phyloP scores from a whole-genome alignment of 2,329 filamentous ascomycete genomes.

The Colletotrichum agaves region DNA sequence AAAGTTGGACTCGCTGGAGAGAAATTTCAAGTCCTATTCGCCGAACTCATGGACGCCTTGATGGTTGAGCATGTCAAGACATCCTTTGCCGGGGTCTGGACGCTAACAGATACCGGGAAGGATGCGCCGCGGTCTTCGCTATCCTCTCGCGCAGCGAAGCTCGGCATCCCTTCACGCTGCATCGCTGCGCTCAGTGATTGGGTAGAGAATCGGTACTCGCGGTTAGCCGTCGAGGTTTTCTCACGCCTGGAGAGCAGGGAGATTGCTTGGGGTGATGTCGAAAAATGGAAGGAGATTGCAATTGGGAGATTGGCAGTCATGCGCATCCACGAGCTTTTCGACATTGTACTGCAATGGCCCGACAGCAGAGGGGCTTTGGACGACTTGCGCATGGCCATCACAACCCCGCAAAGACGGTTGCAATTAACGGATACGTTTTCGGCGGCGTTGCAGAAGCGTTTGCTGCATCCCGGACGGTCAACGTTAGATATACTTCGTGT shows the following conservation, averaged over 20 bases:
- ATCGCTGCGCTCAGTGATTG: constrained; percentile 71
- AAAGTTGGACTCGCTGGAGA: constrained; percentile 76
- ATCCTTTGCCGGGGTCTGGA: constrained; percentile 73
- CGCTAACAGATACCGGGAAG: constrained; percentile 41
- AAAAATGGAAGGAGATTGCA: constrained; percentile 78
- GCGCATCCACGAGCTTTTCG: constrained; percentile 78
- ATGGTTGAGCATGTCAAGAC: constrained; percentile 72
- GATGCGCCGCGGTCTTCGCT: constrained; percentile 43
- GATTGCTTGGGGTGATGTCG: constrained; percentile 66
- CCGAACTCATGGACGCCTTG: constrained; percentile 74
- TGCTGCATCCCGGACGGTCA: constrained; percentile 80
- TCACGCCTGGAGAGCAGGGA: constrained; percentile 54
- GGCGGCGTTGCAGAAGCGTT: constrained; percentile 69
- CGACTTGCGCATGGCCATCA: constrained; percentile 78
- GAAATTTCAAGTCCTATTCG: constrained; percentile 76
- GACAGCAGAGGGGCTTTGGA: constrained; percentile 76
- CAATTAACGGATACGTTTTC: constrained; percentile 78
- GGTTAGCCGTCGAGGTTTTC: constrained; percentile 71
- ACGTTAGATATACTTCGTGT: constrained; percentile 80
- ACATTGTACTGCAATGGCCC: constrained; percentile 83
- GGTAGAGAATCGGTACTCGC: constrained; percentile 74
- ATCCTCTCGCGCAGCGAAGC: constrained; percentile 36
- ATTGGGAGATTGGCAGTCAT: constrained; percentile 74
- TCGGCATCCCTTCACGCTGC: constrained; percentile 60
- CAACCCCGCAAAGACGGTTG: constrained; percentile 73